phyloP scores from a whole-genome alignment of 2,329 filamentous ascomycete species.

The Aspergillus tanneri region DNA sequence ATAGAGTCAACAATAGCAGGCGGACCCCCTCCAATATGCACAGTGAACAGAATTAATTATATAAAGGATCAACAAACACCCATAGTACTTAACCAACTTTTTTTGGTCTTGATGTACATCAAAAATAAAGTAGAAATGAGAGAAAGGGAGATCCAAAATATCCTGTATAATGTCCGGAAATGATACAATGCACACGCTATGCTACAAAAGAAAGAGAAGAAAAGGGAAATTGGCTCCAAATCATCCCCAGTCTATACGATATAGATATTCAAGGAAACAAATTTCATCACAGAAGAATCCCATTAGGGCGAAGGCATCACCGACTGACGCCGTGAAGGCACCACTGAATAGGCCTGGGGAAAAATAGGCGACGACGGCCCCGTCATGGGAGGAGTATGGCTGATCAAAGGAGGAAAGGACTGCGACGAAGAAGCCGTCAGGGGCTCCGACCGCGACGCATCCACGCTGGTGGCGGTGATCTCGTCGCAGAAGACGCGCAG shows the following conservation, averaged over 20 bases:
- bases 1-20: constrained; percentile 2
- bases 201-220: constrained; percentile 21
- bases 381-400: constrained; percentile 35
- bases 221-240: constrained; percentile 12
- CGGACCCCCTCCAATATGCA: constrained; percentile 21
- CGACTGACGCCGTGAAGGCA: constrained; percentile 31
- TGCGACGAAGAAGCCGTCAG: constrained; percentile 28
- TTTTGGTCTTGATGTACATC: constrained; percentile 14
- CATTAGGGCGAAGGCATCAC: constrained; percentile 25
- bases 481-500: constrained; percentile 38
- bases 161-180: no score
- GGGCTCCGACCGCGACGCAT: constrained; percentile 25
- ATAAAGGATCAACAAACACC: constrained; percentile 7
- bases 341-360: constrained; percentile 28
- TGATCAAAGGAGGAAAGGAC: constrained; percentile 32
- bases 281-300: constrained; percentile 11
- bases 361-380: constrained; percentile 39
- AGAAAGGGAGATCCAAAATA: constrained; percentile 5
- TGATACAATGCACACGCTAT: constrained; percentile 35
- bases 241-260: constrained; percentile 12
- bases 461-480: constrained; percentile 27
- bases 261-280: constrained; percentile 10
- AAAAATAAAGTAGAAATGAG: constrained; percentile 3
- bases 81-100: constrained; percentile 2
- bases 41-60: constrained; percentile 20